Evolutionary conservation across 495 filamentous ascomycete species (phyloP).

Genomic region (Tuber umbilicatum): DNA sequence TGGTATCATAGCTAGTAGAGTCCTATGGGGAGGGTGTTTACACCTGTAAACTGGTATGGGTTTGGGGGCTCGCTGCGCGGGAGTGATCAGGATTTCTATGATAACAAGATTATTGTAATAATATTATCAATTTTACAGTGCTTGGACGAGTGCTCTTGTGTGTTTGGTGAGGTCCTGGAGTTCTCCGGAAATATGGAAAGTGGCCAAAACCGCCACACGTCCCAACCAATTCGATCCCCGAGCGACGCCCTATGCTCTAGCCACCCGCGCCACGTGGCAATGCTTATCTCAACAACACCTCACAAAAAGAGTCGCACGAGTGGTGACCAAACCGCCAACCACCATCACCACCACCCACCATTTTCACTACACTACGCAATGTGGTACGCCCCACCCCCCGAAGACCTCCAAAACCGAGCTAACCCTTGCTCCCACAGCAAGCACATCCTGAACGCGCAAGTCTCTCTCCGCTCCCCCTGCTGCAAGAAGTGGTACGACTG

Average conservation of each 20-base stretch:
- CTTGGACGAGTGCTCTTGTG: neutral
- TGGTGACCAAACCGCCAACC: neutral
- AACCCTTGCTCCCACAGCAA: slow-evolving; percentile 51
- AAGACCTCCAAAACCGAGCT: neutral
- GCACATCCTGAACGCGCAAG: slow-evolving; percentile 96
- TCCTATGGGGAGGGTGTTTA: neutral
- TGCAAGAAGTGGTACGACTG: slow-evolving; percentile 99
- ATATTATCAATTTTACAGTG: neutral
- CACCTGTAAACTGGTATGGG: neutral
- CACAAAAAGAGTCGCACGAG: neutral
- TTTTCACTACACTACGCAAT: neutral
- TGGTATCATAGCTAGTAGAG: neutral
- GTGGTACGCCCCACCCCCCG: neutral
- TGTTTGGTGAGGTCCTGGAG: no score
- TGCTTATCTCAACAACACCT: neutral
- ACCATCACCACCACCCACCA: neutral
- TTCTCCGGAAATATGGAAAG: no score
- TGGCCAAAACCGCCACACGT: neutral
- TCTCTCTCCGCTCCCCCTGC: slow-evolving; percentile 88
- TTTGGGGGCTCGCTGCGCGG: neutral
- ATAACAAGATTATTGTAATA: no score
- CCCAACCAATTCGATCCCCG: neutral
- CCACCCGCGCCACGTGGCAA: neutral
- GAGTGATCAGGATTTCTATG: neutral
- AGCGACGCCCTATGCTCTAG: neutral